Base-by-base conservation (phyloP, 192 early-diverging fungal species). In the Coemansia interrupta region DNA sequence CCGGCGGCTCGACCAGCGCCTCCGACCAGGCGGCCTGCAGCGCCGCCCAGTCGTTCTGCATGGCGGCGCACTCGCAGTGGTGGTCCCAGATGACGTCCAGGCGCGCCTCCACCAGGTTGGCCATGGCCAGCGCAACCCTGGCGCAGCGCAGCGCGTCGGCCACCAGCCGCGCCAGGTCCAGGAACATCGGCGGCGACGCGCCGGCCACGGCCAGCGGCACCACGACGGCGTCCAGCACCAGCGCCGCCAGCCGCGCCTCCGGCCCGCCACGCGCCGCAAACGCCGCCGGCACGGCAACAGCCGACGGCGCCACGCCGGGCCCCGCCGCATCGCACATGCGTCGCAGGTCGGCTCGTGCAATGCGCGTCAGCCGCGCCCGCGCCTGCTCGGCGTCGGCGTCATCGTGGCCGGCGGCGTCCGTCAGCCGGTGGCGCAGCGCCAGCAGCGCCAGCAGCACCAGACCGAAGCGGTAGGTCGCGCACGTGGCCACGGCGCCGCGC, bases 41-140 rank as follows among this genome's bases (percentile, higher is more conserved):
- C 18, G 32, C 54, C n/a, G 48, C 55, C 75, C 75, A 78, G 18
- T 54, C 63, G 22, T 48, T 56, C 50, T 72, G 69, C 75, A 69
- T 67, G 10, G 43, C 56, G 19, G 55, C 24, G 60, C 69, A 71
- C 42, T 68, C 59, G 29, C 14, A 17, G 44, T 72, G 62, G 41
- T 63, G 69, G 26, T 19, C 29, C 69, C 75, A 78, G 24, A 78
- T 65, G 2, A 56, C 59, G n/a, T 72, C 63, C 24, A 78, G 58
- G 10, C 69, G 75, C 39, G 29, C 26, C 14, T 53, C 19, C 4
- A 57, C 58, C 19, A 64, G 62, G 19, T 38, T 29, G 8, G 56
- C 56, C 6, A 78, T 65, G 4, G 58, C 28, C 23, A 40, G 46
- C 9, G 61, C 75, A 15, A 61, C 36, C 9, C 54, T 54, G 3